Base-by-base conservation (phyloP, 176 grass and related monocot genomes). In the Stipa capillata region DNA sequence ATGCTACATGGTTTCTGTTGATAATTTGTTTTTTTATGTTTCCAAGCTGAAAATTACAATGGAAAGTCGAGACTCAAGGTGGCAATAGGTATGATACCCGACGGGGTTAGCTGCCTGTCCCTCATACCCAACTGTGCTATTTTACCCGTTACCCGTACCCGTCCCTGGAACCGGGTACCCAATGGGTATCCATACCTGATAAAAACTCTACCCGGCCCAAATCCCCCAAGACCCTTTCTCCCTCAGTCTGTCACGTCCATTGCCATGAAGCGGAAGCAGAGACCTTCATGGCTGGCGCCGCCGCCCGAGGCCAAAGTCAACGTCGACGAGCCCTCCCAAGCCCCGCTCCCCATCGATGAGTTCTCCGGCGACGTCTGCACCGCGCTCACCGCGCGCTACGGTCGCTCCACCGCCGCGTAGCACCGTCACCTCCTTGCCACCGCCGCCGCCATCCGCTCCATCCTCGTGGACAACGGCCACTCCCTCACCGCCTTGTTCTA, bases 381-480 rank as follows among this genome's bases (percentile, higher is more conserved):
- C 11, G 80, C 83, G 31, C 80, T 98, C 63, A 91, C 93, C 64
- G 87, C 84, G 53, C 92, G 95, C 48, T 98, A 98, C 81, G 85
- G 78, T 80, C 91, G 93, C 80, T 98, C 92, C 32, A 18, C 95
- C 87, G 81, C 95, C 53, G 87, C 92, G 23, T 92, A 98, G 74
- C 95, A 98, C 80, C 95, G 92, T 42, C 95, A 98, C 83, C 90
- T 98, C 43, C 93, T 93, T 80, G 95, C 95, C 55, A 89, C 90
- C 39, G 92, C 92, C 80, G 95, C 85, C 83, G 95, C 92, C 73
- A 92, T 98, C 72, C 90, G 92, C 65, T 92, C 92, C 64, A 98
- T 98, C 37, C 83, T 98, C 66, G 80, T 75, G 32, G 95, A 98
- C 50, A 87, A 92, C 69, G 87, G 85, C 37, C 73, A 81, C 4